Evolutionary conservation across 2,329 filamentous ascomycete genomes (phyloP).

Genomic region (Claviceps lovelessii): DNA sequence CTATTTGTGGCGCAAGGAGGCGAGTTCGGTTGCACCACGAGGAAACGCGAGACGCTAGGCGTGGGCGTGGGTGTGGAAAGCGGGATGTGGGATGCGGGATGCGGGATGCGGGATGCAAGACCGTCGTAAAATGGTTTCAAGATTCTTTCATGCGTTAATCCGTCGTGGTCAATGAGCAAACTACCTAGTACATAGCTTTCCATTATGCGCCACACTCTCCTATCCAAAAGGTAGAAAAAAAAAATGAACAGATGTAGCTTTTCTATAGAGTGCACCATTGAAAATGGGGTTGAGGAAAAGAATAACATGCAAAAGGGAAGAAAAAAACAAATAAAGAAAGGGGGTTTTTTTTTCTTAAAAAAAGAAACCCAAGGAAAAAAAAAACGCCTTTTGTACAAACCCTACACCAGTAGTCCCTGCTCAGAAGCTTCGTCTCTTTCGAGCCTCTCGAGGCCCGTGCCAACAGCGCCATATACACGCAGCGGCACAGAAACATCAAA

Average conservation of each 20-base stretch:
- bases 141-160: neutral
- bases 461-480: slow-evolving; percentile 57
- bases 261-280: too few species aligned
- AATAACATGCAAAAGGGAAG: too few species aligned
- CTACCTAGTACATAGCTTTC: neutral
- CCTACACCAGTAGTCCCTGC: slow-evolving; percentile 28
- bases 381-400: neutral
- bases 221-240: neutral
- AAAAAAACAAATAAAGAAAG: too few species aligned
- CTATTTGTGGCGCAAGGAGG: too few species aligned
- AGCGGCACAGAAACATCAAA: slow-evolving; percentile 82
- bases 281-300: too few species aligned
- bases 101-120: neutral
- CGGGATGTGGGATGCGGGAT: too few species aligned
- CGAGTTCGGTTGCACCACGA: too few species aligned
- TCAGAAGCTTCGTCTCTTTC: slow-evolving; percentile 40
- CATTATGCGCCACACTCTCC: neutral
- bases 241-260: too few species aligned
- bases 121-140: neutral
- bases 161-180: neutral
- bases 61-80: too few species aligned
- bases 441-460: slow-evolving; percentile 40
- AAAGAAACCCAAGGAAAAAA: neutral
- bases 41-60: too few species aligned
- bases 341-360: too few species aligned